Conservation (phyloP, 805 yeast species). For the Zygotorulaspora chibaensis region DNA sequence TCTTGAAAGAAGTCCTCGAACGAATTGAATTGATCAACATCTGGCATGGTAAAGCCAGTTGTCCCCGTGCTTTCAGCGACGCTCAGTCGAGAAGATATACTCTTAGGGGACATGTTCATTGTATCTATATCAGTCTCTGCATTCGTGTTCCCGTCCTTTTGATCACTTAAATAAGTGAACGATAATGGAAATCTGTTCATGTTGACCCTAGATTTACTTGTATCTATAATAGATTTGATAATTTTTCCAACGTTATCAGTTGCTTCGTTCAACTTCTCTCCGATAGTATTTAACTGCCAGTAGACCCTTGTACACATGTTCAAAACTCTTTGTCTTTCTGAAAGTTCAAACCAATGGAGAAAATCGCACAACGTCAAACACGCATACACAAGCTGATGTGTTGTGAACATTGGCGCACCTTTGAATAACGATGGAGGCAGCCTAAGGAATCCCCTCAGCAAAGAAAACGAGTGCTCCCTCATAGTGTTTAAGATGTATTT, state of each 20-base stretch:
- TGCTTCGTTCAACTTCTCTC: conserved; percentile 54
- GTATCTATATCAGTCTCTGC: conserved; percentile 14
- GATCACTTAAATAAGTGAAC: not conserved
- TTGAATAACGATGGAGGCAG: conserved; percentile 45
- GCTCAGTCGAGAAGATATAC: conserved; percentile 12
- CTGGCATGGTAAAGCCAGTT: conserved; percentile 36
- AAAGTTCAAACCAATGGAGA: conserved; percentile 37
- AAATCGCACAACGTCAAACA: conserved; percentile 50
- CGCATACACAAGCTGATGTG: conserved; percentile 52
- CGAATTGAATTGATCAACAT: conserved; percentile 45
- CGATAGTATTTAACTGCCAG: conserved; percentile 56
- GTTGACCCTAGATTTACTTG: conserved; percentile 33
- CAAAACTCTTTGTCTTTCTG: conserved; percentile 41
- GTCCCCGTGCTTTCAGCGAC: conserved; percentile 9
- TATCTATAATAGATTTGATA: conserved; percentile 47
- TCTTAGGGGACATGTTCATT: conserved; percentile 7
- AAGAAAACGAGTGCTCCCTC: conserved; percentile 42
- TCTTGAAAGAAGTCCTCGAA: conserved; percentile 57
- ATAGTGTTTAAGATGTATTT: conserved; percentile 39
- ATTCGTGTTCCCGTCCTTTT: not conserved
- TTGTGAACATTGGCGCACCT: conserved; percentile 52
- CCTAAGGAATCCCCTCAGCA: conserved; percentile 42
- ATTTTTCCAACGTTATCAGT: conserved; percentile 57
- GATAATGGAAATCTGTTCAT: conserved; percentile 12
- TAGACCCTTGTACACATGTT: conserved; percentile 49